Conservation (phyloP, 2,329 filamentous ascomycete species). For the Microascus cirrosus region DNA sequence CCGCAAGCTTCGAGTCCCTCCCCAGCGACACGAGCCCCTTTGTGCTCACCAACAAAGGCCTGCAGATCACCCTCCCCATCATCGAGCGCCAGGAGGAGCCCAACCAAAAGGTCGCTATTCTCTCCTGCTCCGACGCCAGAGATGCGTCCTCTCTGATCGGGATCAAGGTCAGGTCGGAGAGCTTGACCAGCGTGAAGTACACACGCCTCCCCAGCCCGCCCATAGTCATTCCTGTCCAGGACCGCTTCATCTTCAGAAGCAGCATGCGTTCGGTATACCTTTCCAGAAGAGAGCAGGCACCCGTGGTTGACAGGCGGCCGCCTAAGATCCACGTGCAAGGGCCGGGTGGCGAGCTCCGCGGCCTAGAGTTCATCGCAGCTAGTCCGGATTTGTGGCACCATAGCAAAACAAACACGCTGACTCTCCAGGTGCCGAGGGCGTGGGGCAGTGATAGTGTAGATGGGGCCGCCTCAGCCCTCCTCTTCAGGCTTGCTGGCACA, state of each 20-base stretch:
- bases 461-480: not conserved
- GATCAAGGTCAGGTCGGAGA: not conserved
- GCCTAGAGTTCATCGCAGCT: not conserved
- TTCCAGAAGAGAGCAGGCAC: not conserved
- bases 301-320: not conserved
- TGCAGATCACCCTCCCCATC: conserved; percentile 1
- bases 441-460: not conserved
- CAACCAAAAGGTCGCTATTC: not conserved
- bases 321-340: not conserved
- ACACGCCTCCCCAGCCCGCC: not conserved
- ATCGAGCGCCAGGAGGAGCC: not conserved
- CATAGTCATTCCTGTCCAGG: not conserved
- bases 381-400: not conserved
- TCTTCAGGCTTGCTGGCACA: not conserved
- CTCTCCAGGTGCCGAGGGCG: not conserved
- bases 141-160: not conserved
- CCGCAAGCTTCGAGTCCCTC: not conserved
- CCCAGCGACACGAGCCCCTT: not conserved
- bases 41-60: conserved; percentile 2
- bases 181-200: not conserved
- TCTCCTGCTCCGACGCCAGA: not conserved
- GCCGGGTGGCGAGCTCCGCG: not conserved
- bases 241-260: not conserved
- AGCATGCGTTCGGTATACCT: not conserved
- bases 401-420: not conserved